Percentiles rank a stretch among this genome's conserved stretches.
phyloP scores from a whole-genome alignment of 306 rosid species.

The Trifolium fragiferum region DNA sequence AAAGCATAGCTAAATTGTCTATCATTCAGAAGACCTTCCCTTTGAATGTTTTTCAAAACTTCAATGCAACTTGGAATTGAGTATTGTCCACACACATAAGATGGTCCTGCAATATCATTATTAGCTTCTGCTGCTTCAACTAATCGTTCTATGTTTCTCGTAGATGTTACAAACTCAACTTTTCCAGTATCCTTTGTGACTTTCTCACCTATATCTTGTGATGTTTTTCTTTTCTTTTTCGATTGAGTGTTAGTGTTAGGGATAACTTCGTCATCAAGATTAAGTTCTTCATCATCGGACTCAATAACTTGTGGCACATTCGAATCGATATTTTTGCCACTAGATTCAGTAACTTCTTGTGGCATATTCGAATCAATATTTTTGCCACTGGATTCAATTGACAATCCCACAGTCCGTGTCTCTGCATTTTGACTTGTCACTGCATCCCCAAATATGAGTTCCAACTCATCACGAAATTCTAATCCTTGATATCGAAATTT shows the following conservation, averaged over 20 bases:
- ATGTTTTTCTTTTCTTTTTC: not conserved
- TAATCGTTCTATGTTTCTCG: not conserved
- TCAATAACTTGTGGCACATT: not conserved
- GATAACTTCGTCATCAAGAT: not conserved
- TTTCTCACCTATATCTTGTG: not conserved
- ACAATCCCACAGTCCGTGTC: not conserved
- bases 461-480: conserved; percentile 2
- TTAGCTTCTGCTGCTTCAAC: not conserved
- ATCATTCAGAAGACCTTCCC: conserved; percentile 1
- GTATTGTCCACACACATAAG: not conserved
- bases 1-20: conserved; percentile 8
- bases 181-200: not conserved
- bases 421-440: not conserved
- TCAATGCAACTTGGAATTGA: conserved; percentile 15
- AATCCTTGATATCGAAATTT: conserved; percentile 12
- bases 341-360: conserved; percentile 1
- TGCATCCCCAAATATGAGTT: conserved; percentile 3
- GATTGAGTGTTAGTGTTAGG: not conserved
- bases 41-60: not conserved
- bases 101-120: not conserved
- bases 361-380: not conserved
- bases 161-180: not conserved
- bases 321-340: not conserved
- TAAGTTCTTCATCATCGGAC: not conserved
- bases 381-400: not conserved